Base-by-base conservation (phyloP, 2,329 filamentous ascomycete genomes). In the Exophiala phaeomuriformis region DNA sequence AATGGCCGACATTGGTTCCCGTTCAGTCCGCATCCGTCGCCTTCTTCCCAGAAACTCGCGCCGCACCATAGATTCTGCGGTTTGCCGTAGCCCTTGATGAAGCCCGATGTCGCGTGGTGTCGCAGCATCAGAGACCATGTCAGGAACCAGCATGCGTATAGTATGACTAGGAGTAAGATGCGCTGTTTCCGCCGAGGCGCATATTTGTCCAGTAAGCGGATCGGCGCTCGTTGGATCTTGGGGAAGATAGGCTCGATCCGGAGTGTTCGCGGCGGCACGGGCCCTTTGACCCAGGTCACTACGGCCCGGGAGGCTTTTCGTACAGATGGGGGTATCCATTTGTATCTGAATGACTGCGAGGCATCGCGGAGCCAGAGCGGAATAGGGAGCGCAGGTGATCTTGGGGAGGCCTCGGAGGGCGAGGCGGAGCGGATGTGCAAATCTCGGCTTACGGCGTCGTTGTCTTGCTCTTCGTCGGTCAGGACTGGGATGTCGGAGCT, bases 1-100 rank as follows among this genome's bases (percentile, higher is more conserved):
- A 81, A 81, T 0, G 78, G 78, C 33, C 77, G 73, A 61, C 78
- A 81, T 51, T 77, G 70, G 36, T 77, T 75, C 37, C 77, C 78
- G 59, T 81, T 76, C 2, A 79, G 59, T 6, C 78, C 78, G 62
- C 78, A 81, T 39, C 66, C 65, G 52, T 76, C 76, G 27, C 69
- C 72, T 42, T 46, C 52, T 36, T 61, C 41, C 75, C 75, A 77
- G 52, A 74, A 72, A 55, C 64, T 75, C 29, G 73, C 68, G 36
- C 67, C 64, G 54, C 75, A 77, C 44, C 72, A 72, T 33, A 77
- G 67, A 3, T 71, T 70, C 47, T 68, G 62, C 10, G 75, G 72
- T 54, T 64, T 67, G 5, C 75, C 75, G 60, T 73, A 77, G 10
- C 73, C 75, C 59, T 75, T 68, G 51, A 77, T 76, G 56, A 72